A percentile compares a stretch with the other conserved stretches of the same genome.
phyloP scores from a whole-genome alignment of 2,329 filamentous ascomycete genomes.

The Fusarium udum region DNA sequence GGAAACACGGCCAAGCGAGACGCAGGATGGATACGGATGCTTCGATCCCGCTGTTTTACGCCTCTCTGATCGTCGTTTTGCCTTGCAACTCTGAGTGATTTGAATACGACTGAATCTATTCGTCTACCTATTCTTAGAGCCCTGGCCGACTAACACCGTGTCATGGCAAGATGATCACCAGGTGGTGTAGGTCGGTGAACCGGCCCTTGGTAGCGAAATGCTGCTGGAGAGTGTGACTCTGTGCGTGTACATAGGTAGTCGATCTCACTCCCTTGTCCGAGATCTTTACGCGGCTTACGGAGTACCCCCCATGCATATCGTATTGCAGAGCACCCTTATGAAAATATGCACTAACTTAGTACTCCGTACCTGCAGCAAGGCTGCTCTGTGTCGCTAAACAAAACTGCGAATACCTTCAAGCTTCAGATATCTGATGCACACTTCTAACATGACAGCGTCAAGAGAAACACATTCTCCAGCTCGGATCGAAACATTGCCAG shows the following conservation, averaged over 20 bases:
- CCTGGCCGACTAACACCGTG: conserved; percentile 22
- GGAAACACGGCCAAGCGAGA: conserved; percentile 26
- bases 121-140: conserved; percentile 26
- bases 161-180: conserved; percentile 21
- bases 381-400: conserved; percentile 17
- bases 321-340: neutral
- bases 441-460: conserved; percentile 23
- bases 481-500: conserved; percentile 23
- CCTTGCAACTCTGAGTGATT: neutral
- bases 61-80: conserved; percentile 15
- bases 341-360: conserved; percentile 13
- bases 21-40: neutral
- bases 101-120: conserved; percentile 2
- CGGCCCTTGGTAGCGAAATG: conserved; percentile 23
- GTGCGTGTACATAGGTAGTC: conserved; percentile 4
- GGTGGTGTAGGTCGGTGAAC: conserved; percentile 25
- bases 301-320: conserved; percentile 7
- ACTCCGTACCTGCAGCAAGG: neutral
- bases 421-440: conserved; percentile 32
- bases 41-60: conserved; percentile 14
- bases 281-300: conserved; percentile 15
- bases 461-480: conserved; percentile 26
- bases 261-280: conserved; percentile 27
- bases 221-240: neutral
- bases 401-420: conserved; percentile 20